Evolutionary conservation across 2,329 filamentous ascomycete genomes (phyloP).

Genomic region (Simplicillium aogashimaense): DNA sequence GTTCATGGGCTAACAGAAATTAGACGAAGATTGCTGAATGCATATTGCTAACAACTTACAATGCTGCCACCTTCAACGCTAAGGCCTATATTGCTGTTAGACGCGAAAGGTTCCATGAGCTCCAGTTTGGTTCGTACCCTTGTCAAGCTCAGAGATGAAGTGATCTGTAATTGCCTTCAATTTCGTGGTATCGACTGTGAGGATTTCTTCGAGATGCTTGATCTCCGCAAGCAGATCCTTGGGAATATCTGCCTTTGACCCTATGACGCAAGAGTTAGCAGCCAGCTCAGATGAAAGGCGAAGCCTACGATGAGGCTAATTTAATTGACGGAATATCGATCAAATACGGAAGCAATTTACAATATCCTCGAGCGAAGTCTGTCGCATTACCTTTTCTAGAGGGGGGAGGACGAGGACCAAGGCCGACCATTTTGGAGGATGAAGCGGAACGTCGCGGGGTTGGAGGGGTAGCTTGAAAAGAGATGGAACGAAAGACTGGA

Average conservation of each 20-base stretch:
- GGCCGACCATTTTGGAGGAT: constrained; percentile 6
- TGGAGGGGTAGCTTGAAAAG: constrained; percentile 6
- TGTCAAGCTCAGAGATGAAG: constrained; percentile 79
- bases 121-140: constrained; percentile 42
- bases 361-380: too few relatives aligned
- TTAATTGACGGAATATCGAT: too few relatives aligned
- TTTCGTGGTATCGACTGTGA: constrained; percentile 67
- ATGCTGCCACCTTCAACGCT: constrained; percentile 86
- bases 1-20: constrained; percentile 73
- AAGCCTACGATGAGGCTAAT: too few relatives aligned
- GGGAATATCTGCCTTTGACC: constrained; percentile 85
- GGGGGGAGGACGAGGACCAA: constrained; percentile 7
- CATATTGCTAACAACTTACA: constrained; percentile 42
- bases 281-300: not conserved
- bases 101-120: not conserved
- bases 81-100: constrained; percentile 44
- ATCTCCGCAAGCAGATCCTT: constrained; percentile 75
- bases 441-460: constrained; percentile 4
- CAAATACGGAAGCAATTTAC: too few relatives aligned
- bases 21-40: constrained; percentile 10
- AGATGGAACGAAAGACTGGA: not conserved
- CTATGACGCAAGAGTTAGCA: constrained; percentile 30
- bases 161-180: constrained; percentile 86
- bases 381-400: constrained; percentile 5
- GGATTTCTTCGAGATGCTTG: constrained; percentile 70